phyloP scores from a whole-genome alignment of 345 rosid genomes.

The Gossypium longicalyx region DNA sequence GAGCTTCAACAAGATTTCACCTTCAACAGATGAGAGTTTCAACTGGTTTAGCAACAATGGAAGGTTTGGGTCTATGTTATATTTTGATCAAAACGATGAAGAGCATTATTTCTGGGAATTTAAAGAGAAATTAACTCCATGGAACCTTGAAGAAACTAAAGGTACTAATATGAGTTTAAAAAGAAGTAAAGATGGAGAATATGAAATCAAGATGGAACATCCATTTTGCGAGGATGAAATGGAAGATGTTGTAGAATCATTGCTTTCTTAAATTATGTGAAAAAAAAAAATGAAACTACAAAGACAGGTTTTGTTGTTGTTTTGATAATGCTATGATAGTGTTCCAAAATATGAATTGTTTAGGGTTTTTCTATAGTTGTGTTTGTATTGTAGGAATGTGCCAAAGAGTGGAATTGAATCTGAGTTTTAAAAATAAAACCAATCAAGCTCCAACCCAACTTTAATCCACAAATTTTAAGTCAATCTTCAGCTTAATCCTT shows the following conservation, averaged over 20 bases:
- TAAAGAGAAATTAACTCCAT: neutral
- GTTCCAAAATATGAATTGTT: neutral
- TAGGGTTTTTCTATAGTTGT: neutral
- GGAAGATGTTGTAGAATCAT: conserved; percentile 6
- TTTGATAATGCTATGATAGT: neutral
- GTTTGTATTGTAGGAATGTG: neutral
- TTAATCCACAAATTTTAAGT: too few relatives aligned
- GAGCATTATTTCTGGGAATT: conserved; percentile 4
- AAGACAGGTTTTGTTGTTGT: too few relatives aligned
- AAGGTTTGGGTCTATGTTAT: conserved; percentile 25
- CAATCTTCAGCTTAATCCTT: too few relatives aligned
- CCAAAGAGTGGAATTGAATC: too few relatives aligned
- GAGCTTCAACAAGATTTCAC: conserved; percentile 10
- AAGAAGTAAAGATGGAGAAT: neutral
- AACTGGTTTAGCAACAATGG: neutral
- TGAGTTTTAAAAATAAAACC: too few relatives aligned
- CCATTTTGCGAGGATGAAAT: conserved; percentile 13
- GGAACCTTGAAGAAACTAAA: neutral
- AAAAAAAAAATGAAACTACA: neutral
- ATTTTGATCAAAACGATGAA: conserved; percentile 5
- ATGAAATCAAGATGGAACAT: neutral
- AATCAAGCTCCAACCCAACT: too few relatives aligned
- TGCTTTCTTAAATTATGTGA: neutral
- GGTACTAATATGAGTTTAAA: neutral
- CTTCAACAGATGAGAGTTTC: conserved; percentile 4